Base-by-base conservation (phyloP, 306 rosid genomes). In the Corylus avellana region DNA sequence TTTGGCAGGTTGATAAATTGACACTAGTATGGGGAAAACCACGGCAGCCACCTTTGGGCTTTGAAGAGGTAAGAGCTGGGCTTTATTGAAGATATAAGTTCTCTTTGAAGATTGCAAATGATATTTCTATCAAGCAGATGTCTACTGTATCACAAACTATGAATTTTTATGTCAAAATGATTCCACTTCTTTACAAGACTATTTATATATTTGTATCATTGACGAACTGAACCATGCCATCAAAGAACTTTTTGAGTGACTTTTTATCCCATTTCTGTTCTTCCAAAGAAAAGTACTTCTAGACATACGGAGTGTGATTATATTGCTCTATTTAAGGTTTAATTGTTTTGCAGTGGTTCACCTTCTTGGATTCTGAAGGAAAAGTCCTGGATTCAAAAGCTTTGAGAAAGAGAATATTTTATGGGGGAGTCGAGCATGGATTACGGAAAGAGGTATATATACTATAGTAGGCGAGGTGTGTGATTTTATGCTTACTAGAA, bases 1-100 rank as follows among this genome's bases (percentile, higher is more conserved):
- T 69, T 62, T 79, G 72, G 78, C 96, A 96, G 99, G 86, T 93
- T 79, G 96, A 93, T 54, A 88, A 89, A 37, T 58, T 85, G 75
- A 83, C 94, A 35, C 81, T 93, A 44, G 94, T 89, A 47, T 96
- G 98, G 99, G 97, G 98, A 78, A 93, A 96, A 79, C 98, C 96
- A 14, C 92, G 99, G 53, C 94, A 88, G 77, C 80, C 92, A 61
- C 93, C 99, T 70, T 86, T 96, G 82, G 93, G 85, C 64, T 80
- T 88, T 87, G 89, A 80, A 79, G 98, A 96, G 97, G 99, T 94
- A 84, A 81, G 87, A 48, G 64, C 76, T 66, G 49, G 67, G 67
- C 77, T 84, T 77, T 75, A 20, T 16, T 83, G 37, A 68, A 70
- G n/a, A 53, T 80, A 53, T 80, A 84, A 68, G 58, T 22, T 72